Evolutionary conservation across 106 monocot species (phyloP).

Genomic region (Apostasia shenzhenica): DNA sequence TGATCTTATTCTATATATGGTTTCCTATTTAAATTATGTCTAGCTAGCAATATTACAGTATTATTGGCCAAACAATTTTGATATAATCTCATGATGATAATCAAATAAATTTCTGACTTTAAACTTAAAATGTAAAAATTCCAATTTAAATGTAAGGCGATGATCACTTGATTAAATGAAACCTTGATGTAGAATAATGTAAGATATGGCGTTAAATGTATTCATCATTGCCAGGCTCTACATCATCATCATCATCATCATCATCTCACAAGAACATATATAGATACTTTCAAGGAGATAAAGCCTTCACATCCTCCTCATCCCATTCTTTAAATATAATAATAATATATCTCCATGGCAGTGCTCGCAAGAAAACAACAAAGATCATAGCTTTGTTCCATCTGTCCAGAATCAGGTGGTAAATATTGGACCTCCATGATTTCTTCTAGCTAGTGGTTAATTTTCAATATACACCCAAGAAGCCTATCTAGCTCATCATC

Average conservation of each 20-base stretch:
- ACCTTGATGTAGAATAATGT: too few species aligned
- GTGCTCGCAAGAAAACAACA: conserved; percentile 52
- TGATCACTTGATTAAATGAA: too few species aligned
- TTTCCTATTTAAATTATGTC: too few species aligned
- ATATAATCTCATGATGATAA: too few species aligned
- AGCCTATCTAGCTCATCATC: conserved; percentile 6
- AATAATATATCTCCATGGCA: conserved; percentile 24
- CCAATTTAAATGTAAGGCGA: too few species aligned
- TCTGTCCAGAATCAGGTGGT: conserved; percentile 30
- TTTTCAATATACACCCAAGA: conserved; percentile 1
- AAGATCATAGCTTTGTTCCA: conserved; percentile 55
- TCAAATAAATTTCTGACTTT: too few species aligned
- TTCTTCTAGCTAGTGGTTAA: conserved; percentile 12
- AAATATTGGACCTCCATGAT: conserved; percentile 32
- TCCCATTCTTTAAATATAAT: conserved; percentile 11
- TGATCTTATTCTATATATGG: too few species aligned
- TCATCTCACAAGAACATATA: neutral
- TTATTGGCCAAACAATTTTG: too few species aligned
- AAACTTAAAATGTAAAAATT: too few species aligned
- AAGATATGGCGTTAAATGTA: neutral
- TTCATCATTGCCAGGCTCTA: neutral
- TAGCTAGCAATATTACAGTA: too few species aligned
- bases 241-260: conserved; percentile 2
- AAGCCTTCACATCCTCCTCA: conserved; percentile 11
- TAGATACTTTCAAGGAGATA: conserved; percentile 16